Percentiles rank a stretch among this genome's conserved stretches.
phyloP scores from a whole-genome alignment of 371 early-diverging fungal species.

The Actinomortierella ambigua region DNA sequence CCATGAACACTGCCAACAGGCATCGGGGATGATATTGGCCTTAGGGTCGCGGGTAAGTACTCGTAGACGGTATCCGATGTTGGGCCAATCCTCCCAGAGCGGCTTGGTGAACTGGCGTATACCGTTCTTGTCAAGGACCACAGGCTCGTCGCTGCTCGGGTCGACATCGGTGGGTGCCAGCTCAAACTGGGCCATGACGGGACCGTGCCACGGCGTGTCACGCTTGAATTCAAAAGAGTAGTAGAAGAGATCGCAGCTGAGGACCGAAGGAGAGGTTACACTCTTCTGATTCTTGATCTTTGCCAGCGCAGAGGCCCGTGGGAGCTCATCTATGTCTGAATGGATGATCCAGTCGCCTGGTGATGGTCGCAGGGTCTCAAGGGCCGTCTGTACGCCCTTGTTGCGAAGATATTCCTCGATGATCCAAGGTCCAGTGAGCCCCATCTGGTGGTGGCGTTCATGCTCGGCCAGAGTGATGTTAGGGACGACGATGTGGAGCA shows the following conservation, averaged over 20 bases:
- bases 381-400: neutral
- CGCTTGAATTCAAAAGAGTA: conserved; percentile 21
- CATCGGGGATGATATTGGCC: neutral
- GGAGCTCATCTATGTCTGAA: conserved; percentile 1
- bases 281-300: too few relatives aligned
- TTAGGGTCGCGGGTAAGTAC: neutral
- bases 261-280: neutral
- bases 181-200: conserved; percentile 6
- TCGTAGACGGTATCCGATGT: conserved; percentile 3
- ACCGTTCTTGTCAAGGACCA: neutral
- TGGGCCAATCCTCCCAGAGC: conserved; percentile 7
- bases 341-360: neutral
- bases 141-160: neutral
- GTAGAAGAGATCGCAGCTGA: conserved; percentile 10
- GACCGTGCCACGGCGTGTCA: conserved; percentile 9
- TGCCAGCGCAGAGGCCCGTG: neutral
- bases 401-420: neutral
- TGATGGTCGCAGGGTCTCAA: neutral
- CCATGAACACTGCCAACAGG: conserved; percentile 18
- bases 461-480: neutral
- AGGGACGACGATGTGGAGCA: conserved; percentile 1
- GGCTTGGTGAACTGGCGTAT: neutral
- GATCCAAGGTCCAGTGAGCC: neutral
- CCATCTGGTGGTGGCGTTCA: neutral
- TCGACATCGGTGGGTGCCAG: conserved; percentile 1